These are phyloP conservation scores for Tuber aestivum DNA, from an alignment of 495 filamentous ascomycete species.

Conservation along the genomic window DNA sequence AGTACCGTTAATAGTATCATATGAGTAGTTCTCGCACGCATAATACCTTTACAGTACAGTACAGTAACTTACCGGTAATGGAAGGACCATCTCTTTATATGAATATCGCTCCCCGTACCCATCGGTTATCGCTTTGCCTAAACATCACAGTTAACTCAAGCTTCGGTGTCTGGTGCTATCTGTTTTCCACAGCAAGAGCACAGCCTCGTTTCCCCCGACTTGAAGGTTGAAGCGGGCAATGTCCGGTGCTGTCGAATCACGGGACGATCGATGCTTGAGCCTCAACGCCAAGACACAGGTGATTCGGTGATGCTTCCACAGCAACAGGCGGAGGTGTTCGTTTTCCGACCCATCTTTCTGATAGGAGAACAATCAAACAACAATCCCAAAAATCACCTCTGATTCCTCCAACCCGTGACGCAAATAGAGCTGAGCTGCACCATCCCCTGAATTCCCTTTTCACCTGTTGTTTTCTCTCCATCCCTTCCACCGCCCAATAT, in stretches of 20 bases:
- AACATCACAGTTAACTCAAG: background rate
- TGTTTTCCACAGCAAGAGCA: background rate
- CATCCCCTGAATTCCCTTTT: background rate
- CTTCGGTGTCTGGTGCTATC: background rate
- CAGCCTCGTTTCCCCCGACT: background rate
- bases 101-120: background rate
- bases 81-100: background rate
- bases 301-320: background rate
- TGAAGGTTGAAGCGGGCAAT: background rate
- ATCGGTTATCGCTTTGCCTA: background rate
- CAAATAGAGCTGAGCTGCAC: background rate
- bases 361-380: background rate
- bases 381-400: background rate
- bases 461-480: background rate
- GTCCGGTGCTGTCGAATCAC: background rate
- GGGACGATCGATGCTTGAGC: background rate
- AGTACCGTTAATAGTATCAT: no score
- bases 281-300: background rate
- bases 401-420: background rate
- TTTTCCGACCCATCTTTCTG: background rate
- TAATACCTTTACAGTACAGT: no score
- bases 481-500: no score
- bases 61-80: no score
- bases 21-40: background rate
- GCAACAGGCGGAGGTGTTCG: background rate